phyloP scores from a whole-genome alignment of 257 asterid genomes.

The Voacanga thouarsii region DNA sequence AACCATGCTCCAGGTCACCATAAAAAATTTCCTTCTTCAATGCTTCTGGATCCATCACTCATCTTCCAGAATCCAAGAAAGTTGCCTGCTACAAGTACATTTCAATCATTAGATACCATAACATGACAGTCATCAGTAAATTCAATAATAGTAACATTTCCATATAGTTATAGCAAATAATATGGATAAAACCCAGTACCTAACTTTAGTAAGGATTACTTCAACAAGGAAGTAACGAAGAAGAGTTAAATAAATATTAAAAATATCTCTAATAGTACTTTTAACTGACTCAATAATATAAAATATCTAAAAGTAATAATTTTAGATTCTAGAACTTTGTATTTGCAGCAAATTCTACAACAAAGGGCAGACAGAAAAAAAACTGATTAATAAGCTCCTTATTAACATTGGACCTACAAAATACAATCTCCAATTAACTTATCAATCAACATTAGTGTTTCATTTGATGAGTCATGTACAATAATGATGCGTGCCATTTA shows the following conservation, averaged over 20 bases:
- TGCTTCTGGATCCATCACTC: conserved; percentile 61
- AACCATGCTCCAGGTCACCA: conserved; percentile 77
- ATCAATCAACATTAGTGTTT: background rate
- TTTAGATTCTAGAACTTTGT: background rate
- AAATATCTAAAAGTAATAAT: background rate
- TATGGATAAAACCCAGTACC: background rate
- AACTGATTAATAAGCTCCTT: background rate
- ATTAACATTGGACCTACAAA: background rate
- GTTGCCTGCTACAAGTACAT: conserved; percentile 64
- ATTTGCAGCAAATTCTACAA: background rate
- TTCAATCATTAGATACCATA: conserved; percentile 20
- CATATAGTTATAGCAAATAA: background rate
- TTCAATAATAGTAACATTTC: background rate
- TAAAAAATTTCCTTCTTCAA: conserved; percentile 78
- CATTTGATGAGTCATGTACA: background rate
- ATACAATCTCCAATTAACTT: background rate
- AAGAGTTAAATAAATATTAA: background rate
- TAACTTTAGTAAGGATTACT: background rate
- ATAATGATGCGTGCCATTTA: no score
- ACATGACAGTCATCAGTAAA: background rate
- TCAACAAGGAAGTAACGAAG: background rate
- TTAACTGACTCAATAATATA: background rate
- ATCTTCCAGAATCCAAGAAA: conserved; percentile 90
- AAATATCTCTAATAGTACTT: background rate
- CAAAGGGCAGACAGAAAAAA: background rate